A percentile compares a stretch with the other conserved stretches of the same genome.
These are phyloP conservation scores for Venustampulla echinocandica DNA, from an alignment of 495 filamentous ascomycete genomes.

Conservation along the genomic window DNA sequence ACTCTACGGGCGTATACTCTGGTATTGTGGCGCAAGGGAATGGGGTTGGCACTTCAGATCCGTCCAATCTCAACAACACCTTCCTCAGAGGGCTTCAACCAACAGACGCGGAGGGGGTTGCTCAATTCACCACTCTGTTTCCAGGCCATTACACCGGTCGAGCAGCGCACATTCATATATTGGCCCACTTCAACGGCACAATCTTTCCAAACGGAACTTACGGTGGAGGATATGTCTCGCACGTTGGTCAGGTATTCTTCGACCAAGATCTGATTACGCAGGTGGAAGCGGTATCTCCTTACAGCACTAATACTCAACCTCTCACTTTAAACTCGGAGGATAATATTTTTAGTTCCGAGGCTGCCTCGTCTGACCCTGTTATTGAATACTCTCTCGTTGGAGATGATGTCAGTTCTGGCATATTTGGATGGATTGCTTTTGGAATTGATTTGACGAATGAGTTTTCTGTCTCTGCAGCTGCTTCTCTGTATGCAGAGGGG, in stretches of 20 bases:
- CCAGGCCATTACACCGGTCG: constrained; percentile 50
- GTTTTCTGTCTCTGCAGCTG: constrained; percentile 22
- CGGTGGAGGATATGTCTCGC: constrained; percentile 38
- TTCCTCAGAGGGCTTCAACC: constrained; percentile 41
- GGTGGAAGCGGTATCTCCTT: constrained; percentile 47
- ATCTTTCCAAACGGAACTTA: constrained; percentile 42
- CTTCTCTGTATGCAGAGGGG: constrained; percentile 7
- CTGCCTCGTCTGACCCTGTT: constrained; percentile 46
- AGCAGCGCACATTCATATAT: constrained; percentile 47
- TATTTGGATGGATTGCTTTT: constrained; percentile 45
- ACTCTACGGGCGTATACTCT: constrained; percentile 49
- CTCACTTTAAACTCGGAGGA: constrained; percentile 43
- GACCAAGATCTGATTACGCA: constrained; percentile 46
- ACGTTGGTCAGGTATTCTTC: constrained; percentile 59
- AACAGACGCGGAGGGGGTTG: constrained; percentile 41
- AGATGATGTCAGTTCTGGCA: constrained; percentile 37
- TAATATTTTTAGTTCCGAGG: constrained; percentile 34
- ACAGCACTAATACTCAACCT: constrained; percentile 45
- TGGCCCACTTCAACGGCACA: constrained; percentile 41
- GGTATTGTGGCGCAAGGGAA: constrained; percentile 40
- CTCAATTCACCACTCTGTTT: constrained; percentile 42
- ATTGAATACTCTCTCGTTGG: constrained; percentile 48
- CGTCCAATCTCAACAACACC: constrained; percentile 28
- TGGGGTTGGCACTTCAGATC: constrained; percentile 33
- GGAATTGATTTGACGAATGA: constrained; percentile 33